These are phyloP conservation scores for Ogataea pini DNA, from an alignment of 805 yeast genomes.

Conservation along the genomic window DNA sequence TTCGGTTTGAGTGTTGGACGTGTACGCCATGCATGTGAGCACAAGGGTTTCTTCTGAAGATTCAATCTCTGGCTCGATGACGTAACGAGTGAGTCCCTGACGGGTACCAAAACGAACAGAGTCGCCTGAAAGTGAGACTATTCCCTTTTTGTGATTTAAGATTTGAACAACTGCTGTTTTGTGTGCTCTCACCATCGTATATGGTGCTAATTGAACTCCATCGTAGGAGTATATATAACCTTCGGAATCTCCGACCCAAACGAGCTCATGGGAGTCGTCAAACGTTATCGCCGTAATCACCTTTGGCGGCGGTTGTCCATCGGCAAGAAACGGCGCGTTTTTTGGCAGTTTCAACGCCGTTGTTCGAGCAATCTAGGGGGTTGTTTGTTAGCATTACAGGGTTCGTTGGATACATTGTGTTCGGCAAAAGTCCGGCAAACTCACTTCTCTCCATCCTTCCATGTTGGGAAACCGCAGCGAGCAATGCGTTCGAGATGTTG, in stretches of 20 bases:
- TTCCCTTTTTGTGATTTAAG: conserved; percentile 55
- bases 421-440: conserved; percentile 23
- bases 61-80: conserved; percentile 26
- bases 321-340: conserved; percentile 17
- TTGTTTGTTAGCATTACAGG: too few relatives aligned
- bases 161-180: conserved; percentile 51
- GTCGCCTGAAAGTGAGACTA: conserved; percentile 54
- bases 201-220: conserved; percentile 52
- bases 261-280: conserved; percentile 70
- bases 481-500: conserved; percentile 1
- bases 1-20: conserved; percentile 43
- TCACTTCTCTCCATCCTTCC: conserved; percentile 56
- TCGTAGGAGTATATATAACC: conserved; percentile 49
- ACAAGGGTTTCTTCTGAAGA: conserved; percentile 29
- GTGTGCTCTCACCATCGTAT: conserved; percentile 59
- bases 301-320: conserved; percentile 24
- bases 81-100: conserved; percentile 51
- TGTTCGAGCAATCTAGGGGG: conserved; percentile 35
- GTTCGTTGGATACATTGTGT: too few relatives aligned
- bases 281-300: conserved; percentile 45
- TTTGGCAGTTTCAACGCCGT: conserved; percentile 31
- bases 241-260: conserved; percentile 81
- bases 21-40: conserved; percentile 43
- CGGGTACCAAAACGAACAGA: conserved; percentile 55
- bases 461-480: conserved; percentile 26